phyloP scores from a whole-genome alignment of 2,329 filamentous ascomycete genomes.

The Ophiostoma australiae region DNA sequence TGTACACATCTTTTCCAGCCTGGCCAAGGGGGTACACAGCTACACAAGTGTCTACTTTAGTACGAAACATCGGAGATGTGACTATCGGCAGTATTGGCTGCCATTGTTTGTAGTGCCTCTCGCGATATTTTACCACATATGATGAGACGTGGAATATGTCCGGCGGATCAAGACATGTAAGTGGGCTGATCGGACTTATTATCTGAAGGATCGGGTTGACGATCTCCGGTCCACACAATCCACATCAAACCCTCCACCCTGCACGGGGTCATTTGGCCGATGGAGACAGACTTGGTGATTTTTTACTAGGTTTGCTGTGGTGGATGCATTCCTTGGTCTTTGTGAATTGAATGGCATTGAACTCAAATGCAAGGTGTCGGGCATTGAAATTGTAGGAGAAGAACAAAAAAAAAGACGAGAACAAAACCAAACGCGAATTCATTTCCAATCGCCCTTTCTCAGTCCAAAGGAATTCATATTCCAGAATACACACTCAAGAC shows the following conservation, averaged over 20 bases:
- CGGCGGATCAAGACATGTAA: neutral
- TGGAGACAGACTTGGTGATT: constrained; percentile 8
- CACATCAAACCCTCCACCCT: neutral
- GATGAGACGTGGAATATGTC: neutral
- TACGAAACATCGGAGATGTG: neutral
- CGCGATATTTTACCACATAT: neutral
- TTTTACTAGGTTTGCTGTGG: neutral
- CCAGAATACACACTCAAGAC: neutral
- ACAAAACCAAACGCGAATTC: neutral
- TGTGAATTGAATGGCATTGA: neutral
- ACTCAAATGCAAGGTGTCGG: neutral
- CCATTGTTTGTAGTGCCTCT: neutral
- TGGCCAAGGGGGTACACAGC: neutral
- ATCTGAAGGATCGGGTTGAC: neutral
- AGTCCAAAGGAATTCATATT: neutral
- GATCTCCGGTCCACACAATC: neutral
- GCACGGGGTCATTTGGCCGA: neutral
- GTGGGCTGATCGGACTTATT: constrained; percentile 3
- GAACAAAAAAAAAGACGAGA: neutral
- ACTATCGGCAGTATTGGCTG: neutral
- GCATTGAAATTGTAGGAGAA: neutral
- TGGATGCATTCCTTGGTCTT: neutral
- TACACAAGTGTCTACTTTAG: neutral
- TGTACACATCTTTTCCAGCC: neutral
- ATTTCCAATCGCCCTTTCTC: neutral